Evolutionary conservation across 2,329 filamentous ascomycete species (phyloP).

Genomic region (Penicillium crustosum): DNA sequence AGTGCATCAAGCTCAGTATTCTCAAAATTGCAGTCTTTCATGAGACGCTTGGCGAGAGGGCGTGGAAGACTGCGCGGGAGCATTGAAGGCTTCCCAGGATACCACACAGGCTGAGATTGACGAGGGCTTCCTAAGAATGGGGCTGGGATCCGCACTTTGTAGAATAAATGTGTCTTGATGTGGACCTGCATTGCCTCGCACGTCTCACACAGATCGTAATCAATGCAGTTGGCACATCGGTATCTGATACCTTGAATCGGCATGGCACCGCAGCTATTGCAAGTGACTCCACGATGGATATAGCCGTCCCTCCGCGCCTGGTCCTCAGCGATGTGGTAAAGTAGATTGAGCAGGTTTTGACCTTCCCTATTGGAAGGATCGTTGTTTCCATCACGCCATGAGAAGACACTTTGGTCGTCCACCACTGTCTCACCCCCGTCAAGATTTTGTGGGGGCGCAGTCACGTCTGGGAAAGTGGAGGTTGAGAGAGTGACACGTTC

Average conservation of each 20-base stretch:
- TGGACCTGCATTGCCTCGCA: slow-evolving; percentile 76
- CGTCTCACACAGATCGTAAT: slow-evolving; percentile 92
- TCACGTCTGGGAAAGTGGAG: slow-evolving; percentile 33
- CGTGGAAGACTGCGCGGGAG: slow-evolving; percentile 67
- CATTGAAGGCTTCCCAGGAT: slow-evolving; percentile 78
- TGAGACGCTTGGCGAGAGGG: slow-evolving; percentile 65
- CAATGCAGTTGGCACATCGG: slow-evolving; percentile 90
- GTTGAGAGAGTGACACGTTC: slow-evolving; percentile 40
- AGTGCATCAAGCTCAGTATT: slow-evolving; percentile 85
- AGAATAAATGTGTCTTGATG: slow-evolving; percentile 90
- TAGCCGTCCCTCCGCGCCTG: slow-evolving; percentile 85
- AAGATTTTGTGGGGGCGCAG: slow-evolving; percentile 25
- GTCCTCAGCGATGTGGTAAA: slow-evolving; percentile 92
- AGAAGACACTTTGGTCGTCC: slow-evolving; percentile 48
- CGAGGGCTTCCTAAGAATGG: slow-evolving; percentile 76
- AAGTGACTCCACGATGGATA: slow-evolving; percentile 87
- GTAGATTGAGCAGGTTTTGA: slow-evolving; percentile 77
- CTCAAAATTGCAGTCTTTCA: slow-evolving; percentile 74
- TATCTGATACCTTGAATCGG: slow-evolving; percentile 92
- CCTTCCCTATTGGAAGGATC: slow-evolving; percentile 53
- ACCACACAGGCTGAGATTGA: slow-evolving; percentile 80
- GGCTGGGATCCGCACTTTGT: slow-evolving; percentile 88
- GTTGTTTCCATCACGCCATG: slow-evolving; percentile 46
- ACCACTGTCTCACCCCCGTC: slow-evolving; percentile 39
- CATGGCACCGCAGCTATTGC: slow-evolving; percentile 81